phyloP scores from a whole-genome alignment of 1,284 basidiomycete genomes.

The Fomes fomentarius region DNA sequence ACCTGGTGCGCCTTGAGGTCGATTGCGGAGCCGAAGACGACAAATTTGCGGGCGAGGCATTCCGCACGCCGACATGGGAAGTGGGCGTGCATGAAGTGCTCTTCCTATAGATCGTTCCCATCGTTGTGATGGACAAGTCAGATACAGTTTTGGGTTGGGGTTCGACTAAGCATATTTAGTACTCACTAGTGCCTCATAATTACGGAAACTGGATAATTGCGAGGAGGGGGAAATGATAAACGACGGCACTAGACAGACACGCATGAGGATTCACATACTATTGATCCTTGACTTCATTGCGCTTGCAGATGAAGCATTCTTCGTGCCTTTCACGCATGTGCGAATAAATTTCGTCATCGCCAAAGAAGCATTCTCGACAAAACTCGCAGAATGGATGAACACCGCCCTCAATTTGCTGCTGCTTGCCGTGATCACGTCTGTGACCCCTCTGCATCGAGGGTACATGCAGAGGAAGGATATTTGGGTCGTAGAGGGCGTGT shows the following conservation, averaged over 20 bases:
- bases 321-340: constrained; percentile 96
- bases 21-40: constrained; percentile 88
- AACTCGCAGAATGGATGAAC: constrained; percentile 90
- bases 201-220: constrained; percentile 62
- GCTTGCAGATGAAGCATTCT: constrained; percentile 95
- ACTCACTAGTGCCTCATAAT: constrained; percentile 76
- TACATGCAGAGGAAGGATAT: constrained; percentile 76
- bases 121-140: not conserved
- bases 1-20: constrained; percentile 95
- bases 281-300: constrained; percentile 78
- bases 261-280: constrained; percentile 72
- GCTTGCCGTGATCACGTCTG: constrained; percentile 44
- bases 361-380: constrained; percentile 89
- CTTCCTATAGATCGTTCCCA: constrained; percentile 49
- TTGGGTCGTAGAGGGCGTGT: constrained; percentile 82
- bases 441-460: constrained; percentile 68
- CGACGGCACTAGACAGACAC: too few species aligned
- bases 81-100: constrained; percentile 74
- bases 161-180: too few species aligned
- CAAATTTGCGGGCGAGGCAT: constrained; percentile 90
- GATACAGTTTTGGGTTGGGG: too few species aligned
- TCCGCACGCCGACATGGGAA: constrained; percentile 75
- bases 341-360: constrained; percentile 89
- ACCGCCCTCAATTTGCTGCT: constrained; percentile 61
- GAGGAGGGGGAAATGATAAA: not conserved